phyloP scores from a whole-genome alignment of 1,284 basidiomycete genomes.

The Porodaedalea pini region DNA sequence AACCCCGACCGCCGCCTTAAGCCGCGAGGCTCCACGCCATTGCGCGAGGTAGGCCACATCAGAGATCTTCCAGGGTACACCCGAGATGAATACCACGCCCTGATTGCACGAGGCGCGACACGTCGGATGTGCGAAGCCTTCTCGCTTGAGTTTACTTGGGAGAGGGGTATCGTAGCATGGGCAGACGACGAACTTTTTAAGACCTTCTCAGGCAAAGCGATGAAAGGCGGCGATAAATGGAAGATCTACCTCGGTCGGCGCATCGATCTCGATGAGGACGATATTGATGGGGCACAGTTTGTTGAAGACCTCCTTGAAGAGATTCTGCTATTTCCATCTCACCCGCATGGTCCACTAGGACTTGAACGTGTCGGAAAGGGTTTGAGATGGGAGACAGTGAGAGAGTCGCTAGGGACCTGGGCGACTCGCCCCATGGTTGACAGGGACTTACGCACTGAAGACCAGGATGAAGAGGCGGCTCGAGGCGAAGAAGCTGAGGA shows the following conservation, averaged over 20 bases:
- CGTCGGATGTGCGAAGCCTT: constrained; percentile 35
- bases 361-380: neutral
- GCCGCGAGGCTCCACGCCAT: too few species aligned
- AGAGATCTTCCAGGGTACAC: too few species aligned
- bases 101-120: constrained; percentile 34
- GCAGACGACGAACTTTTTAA: constrained; percentile 31
- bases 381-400: constrained; percentile 27
- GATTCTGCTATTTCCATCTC: constrained; percentile 27
- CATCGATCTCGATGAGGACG: constrained; percentile 32
- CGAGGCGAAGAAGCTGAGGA: constrained; percentile 13
- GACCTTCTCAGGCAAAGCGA: constrained; percentile 30
- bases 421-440: constrained; percentile 25
- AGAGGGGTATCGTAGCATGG: constrained; percentile 34
- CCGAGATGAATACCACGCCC: constrained; percentile 26
- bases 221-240: constrained; percentile 33
- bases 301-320: constrained; percentile 35
- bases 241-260: constrained; percentile 34
- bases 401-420: constrained; percentile 27
- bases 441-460: neutral
- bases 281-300: constrained; percentile 34
- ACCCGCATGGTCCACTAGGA: neutral
- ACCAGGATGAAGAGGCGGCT: constrained; percentile 2
- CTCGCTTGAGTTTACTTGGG: constrained; percentile 27
- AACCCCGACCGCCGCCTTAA: too few species aligned
- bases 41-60: too few species aligned